These are phyloP conservation scores for Arxiozyma slooffiae DNA, from an alignment of 1,139 yeast species.

Conservation along the genomic window DNA sequence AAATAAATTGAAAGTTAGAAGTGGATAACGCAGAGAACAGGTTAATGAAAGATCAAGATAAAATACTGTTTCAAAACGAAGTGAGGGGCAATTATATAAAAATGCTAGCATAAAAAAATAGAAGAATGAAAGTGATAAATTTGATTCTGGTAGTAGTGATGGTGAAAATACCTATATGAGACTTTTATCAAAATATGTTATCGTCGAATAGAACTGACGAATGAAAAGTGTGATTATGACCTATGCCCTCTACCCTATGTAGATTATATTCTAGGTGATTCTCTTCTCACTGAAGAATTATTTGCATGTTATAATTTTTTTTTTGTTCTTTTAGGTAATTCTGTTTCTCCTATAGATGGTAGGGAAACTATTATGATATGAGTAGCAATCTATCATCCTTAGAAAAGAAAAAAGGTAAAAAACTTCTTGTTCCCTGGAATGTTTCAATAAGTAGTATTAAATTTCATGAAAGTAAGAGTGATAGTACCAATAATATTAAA, in stretches of 20 bases:
- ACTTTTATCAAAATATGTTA: not conserved
- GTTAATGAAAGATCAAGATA: not conserved
- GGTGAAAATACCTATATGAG: not conserved
- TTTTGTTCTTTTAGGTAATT: slow-evolving; percentile 29
- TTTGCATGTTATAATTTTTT: slow-evolving; percentile 31
- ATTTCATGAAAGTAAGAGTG: slow-evolving; percentile 7
- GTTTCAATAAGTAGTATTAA: slow-evolving; percentile 31
- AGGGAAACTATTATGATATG: not conserved
- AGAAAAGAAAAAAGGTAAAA: not conserved
- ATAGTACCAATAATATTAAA: slow-evolving; percentile 4
- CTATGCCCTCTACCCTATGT: slow-evolving; percentile 24
- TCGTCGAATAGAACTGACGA: not conserved
- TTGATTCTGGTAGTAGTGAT: not conserved
- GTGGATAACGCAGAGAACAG: not conserved
- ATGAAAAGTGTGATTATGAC: slow-evolving; percentile 17
- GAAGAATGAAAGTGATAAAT: not conserved
- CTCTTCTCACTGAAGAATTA: slow-evolving; percentile 27
- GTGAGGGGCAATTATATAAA: not conserved
- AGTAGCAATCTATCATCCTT: not conserved
- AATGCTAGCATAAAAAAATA: not conserved
- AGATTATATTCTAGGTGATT: slow-evolving; percentile 21
- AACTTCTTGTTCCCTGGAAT: slow-evolving; percentile 30
- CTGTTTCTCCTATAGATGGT: slow-evolving; percentile 12
- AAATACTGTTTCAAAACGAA: not conserved
- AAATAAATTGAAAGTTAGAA: not conserved